These are phyloP conservation scores for Suillus sp. DNA, from an alignment of 768 basidiomycete species.

Conservation along the genomic window DNA sequence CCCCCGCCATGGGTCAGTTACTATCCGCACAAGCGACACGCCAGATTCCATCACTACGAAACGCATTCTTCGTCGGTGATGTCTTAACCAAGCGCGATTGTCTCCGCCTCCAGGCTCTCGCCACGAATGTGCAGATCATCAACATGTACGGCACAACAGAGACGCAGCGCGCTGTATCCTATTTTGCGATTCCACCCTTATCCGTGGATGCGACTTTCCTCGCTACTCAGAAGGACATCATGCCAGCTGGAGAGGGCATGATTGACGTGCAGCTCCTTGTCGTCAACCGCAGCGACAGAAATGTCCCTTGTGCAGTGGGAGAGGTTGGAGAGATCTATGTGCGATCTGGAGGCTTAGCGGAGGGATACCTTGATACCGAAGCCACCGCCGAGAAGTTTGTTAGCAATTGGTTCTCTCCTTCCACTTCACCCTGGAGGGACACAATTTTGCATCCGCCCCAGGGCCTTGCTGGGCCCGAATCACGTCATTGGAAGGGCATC, in stretches of 20 bases:
- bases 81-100: constrained; percentile 98
- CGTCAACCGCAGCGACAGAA: constrained; percentile 86
- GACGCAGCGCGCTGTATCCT: constrained; percentile 98
- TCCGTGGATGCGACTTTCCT: constrained; percentile 87
- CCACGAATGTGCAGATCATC: constrained; percentile 89
- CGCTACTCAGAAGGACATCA: constrained; percentile 92
- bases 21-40: constrained; percentile 83
- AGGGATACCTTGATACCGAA: constrained; percentile 86
- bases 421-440: constrained; percentile 57
- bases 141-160: constrained; percentile 99
- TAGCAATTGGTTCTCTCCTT: constrained; percentile 81
- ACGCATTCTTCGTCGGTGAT: constrained; percentile 99
- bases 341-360: constrained; percentile 91
- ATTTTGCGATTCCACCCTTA: constrained; percentile 89
- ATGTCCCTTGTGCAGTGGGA: constrained; percentile 86
- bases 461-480: constrained; percentile 67
- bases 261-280: constrained; percentile 96
- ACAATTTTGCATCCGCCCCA: constrained; percentile 64
- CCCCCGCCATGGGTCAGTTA: constrained; percentile 98
- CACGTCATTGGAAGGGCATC: constrained; percentile 89
- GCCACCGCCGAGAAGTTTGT: constrained; percentile 93
- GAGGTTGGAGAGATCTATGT: constrained; percentile 99
- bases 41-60: constrained; percentile 82
- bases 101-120: constrained; percentile 88
- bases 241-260: constrained; percentile 98